Base-by-base conservation (phyloP, 106 monocot genomes). In the Ottelia alismoides region DNA sequence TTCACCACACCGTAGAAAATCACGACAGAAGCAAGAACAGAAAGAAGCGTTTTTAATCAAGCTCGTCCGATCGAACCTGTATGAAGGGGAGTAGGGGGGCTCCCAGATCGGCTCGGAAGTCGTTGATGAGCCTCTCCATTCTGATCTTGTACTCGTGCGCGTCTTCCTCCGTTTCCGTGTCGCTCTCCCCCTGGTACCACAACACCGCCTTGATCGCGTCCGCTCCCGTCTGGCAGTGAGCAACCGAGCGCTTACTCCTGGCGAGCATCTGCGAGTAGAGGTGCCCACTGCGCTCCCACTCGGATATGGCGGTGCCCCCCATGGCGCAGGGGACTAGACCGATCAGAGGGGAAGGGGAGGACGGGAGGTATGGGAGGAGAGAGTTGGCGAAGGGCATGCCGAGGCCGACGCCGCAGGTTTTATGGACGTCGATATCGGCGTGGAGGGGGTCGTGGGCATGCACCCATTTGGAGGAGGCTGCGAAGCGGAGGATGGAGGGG, bases 111-210 rank as follows among this genome's bases (percentile, higher is more conserved):
- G 50, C 40, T 4, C 82, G 60, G 30, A 85, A 23, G 45, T 92
- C 71, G 0, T 35, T 20, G 28, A 82, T 66, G 22, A 92, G 47
- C 55, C n/a, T 70, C 74, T 85, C 73, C 73, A 92, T 68, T 16
- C 65, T 78, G 2, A 3, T 60, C 20, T 35, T 20, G 52, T 85
- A 92, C 9, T 52, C 53, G 17, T 43, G 49, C 0, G 85, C 71
- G 19, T 55, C 60, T 18, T 71, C 61, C 2, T 49, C 46, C 2
- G 70, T 60, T 0, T 32, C 31, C 1, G 85, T 63, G 44, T 92
- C 92, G 62, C 92, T 92, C 76, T 92, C 85, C 62, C 92, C 85
- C 58, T 92, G 92, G 60, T 70, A 92, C 92, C 92, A 92, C 18
- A 92, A 52, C 53, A 92, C 73, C 16, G 71, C 81, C 53, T 25